A percentile compares a stretch with the other conserved stretches of the same genome.
phyloP scores from a whole-genome alignment of 257 asterid genomes.

The Solanum bulbocastanum region DNA sequence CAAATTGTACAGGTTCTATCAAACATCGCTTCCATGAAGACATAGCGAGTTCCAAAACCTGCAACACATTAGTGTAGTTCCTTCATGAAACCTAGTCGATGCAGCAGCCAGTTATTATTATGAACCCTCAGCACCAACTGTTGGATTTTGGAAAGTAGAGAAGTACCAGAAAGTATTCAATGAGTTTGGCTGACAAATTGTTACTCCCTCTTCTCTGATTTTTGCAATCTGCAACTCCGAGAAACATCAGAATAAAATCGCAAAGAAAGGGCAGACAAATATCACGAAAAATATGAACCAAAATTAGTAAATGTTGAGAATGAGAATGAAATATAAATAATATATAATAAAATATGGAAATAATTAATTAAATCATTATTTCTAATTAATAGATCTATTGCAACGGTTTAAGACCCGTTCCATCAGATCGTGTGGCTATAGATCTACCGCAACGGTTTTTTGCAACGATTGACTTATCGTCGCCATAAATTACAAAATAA shows the following conservation, averaged over 20 bases:
- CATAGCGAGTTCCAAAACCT: not conserved
- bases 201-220: slow-evolving; percentile 76
- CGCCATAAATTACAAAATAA: not conserved
- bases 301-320: too few species aligned
- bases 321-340: too few species aligned
- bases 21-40: not conserved
- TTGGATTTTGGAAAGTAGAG: slow-evolving; percentile 77
- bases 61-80: not conserved
- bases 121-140: slow-evolving; percentile 79
- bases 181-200: slow-evolving; percentile 55
- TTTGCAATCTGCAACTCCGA: slow-evolving; percentile 61
- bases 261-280: not conserved
- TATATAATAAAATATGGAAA: too few species aligned
- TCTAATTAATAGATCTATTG: too few species aligned
- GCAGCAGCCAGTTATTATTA: slow-evolving; percentile 35
- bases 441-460: too few species aligned
- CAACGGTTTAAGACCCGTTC: too few species aligned
- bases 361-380: too few species aligned
- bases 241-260: not conserved
- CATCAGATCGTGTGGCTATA: too few species aligned
- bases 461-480: too few species aligned
- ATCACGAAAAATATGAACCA: too few species aligned
- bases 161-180: slow-evolving; percentile 78
- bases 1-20: not conserved
- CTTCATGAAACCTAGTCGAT: not conserved